Conservation (phyloP, 2,329 filamentous ascomycete genomes). For the Dryadomyces quercivorus region DNA sequence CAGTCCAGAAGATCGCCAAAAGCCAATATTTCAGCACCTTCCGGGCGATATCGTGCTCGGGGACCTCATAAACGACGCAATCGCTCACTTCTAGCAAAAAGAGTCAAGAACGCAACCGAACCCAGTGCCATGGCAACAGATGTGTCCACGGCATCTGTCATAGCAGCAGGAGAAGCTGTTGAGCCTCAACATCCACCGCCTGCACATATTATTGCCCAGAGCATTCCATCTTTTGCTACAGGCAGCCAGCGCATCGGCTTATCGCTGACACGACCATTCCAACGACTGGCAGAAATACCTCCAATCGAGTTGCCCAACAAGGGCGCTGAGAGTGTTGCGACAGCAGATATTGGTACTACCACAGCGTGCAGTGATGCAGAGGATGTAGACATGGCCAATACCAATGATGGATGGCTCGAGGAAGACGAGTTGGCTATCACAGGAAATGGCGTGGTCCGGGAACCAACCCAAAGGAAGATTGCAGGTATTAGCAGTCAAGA, state of each 20-base stretch:
- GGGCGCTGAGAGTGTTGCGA: background rate
- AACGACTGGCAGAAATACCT: background rate
- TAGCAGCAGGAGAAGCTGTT: background rate
- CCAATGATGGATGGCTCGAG: background rate
- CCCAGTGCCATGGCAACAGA: background rate
- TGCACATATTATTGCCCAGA: background rate
- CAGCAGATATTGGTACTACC: too few relatives aligned
- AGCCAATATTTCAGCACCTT: background rate
- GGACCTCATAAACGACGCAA: too few relatives aligned
- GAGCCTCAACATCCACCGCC: background rate
- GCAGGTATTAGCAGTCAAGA: too few relatives aligned
- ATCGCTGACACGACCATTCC: slow-evolving; percentile 3
- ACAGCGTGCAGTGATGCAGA: background rate
- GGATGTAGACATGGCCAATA: background rate
- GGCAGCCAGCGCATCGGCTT: slow-evolving; percentile 6
- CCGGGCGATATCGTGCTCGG: too few relatives aligned
- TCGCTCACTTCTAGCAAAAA: too few relatives aligned
- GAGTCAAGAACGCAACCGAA: background rate
- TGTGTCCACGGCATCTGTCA: background rate
- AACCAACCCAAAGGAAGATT: too few relatives aligned
- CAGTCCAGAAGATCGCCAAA: background rate
- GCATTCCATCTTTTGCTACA: background rate
- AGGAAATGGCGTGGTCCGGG: background rate
- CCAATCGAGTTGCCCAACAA: background rate
- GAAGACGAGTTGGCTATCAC: background rate